Evolutionary conservation across 1,284 basidiomycete genomes (phyloP), one percentile per base, ranked within the genome.

Genomic region (Tilletia setariae): DNA sequence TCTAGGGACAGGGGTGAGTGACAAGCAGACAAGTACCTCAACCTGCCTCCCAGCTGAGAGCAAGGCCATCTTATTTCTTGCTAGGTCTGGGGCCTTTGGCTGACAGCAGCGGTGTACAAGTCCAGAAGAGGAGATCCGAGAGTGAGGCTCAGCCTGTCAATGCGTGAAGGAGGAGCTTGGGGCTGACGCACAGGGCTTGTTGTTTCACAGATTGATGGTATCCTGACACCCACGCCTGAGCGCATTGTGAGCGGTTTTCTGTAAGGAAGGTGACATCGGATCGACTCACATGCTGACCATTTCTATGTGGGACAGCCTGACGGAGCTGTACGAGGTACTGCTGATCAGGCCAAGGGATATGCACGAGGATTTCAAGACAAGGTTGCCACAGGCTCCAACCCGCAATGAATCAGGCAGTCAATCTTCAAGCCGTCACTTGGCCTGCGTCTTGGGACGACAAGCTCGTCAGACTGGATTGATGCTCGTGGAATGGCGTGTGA

Each of bases 91-190:
- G 78, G 78, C 28, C 32, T 79, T 30, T 79, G 78, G 78, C 75
- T 78, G 40, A 79, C 76, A 46, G 78, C 69, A 47, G 78, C 78
- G 6, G 78, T 79, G 2, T 79, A 75, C 73, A 79, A 79, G 74
- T 76, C 74, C 43, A 71, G 76, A 67, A 72, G 78, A 49, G 78
- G 72, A 53, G 76, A 78, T 32, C 67, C 72, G 9, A 35, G 71
- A 35, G 78, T 79, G 69, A 68, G 76, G 15, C 28, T 2, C n/a
- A 15, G 25, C 51, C 21, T 25, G 4, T 7, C 28, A 3, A 15
- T 35, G 15, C 9, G 28, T 13, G 28, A 40, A 19, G 15, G 3
- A 2, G 30, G 19, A 11, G 30, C 28, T 35, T 21, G 46, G 3
- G 15, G 32, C 28, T 32, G 28, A 35, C n/a, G 8, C 28, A 13